Evolutionary conservation across 768 basidiomycete species (phyloP).

Genomic region (Macrolepiota albuminosa): DNA sequence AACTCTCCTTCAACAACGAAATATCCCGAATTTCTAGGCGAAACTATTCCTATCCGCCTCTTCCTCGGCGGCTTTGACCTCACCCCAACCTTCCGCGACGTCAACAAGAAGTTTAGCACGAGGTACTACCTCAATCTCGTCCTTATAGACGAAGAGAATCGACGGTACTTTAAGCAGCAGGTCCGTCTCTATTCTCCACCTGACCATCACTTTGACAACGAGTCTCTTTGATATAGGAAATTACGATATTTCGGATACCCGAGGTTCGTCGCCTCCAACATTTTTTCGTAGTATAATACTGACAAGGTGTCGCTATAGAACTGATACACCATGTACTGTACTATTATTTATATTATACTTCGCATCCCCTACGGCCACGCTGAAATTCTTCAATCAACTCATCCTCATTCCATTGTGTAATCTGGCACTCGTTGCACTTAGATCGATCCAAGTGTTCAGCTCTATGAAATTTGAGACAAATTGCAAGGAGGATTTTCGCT

Average conservation of each 20-base stretch:
- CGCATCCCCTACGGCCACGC: no score
- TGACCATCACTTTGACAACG: not conserved
- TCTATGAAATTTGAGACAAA: no score
- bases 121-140: conserved; percentile 97
- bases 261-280: conserved; percentile 8
- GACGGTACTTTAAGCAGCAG: conserved; percentile 97
- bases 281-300: not conserved
- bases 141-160: conserved; percentile 96
- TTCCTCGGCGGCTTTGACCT: conserved; percentile 98
- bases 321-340: conserved; percentile 12
- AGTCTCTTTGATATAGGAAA: conserved; percentile 8
- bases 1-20: not conserved
- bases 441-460: no score
- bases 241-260: conserved; percentile 19
- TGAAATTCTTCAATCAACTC: no score
- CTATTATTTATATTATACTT: conserved; percentile 7
- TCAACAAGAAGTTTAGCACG: conserved; percentile 98
- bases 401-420: no score
- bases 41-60: conserved; percentile 95
- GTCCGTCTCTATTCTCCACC: conserved; percentile 28
- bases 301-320: not conserved
- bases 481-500: no score
- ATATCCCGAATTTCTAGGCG: conserved; percentile 46
- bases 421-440: no score
- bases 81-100: conserved; percentile 97